Base-by-base conservation (phyloP, 352 stramenopile species). In the Blastocystis sp. region DNA sequence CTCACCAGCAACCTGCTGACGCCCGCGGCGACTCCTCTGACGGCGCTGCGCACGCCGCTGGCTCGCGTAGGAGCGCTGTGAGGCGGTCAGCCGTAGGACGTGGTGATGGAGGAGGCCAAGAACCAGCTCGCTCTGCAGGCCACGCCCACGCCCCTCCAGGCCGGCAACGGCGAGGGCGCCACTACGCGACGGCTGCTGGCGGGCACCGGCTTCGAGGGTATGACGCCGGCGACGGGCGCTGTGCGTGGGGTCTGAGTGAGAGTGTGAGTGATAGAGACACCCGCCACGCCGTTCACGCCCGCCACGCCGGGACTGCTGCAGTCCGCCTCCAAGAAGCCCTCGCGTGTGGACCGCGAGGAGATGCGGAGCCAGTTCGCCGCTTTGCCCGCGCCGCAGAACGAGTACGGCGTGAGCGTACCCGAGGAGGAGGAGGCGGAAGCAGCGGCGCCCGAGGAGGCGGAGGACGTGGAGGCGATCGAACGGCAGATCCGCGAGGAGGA, bases 51-150 rank as follows among this genome's bases (percentile, higher is more conserved):
- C 40, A 87, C 57, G 21, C 59, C 77, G 42, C 60, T 80, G 10
- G 38, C 9, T n/a, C 43, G n/a, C 9, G 82, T 61, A 54, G 59
- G 40, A 63, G 28, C 40, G 48, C 10, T 28, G 92, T 9, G 90
- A 91, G n/a, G 89, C 93, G 24, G 92, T 96, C 81, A 77, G 43
- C 6, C 42, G 34, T 81, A 81, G 71, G 94, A 98, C 87, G 92
- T 94, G 45, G 96, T 98, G 87, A 94, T 97, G 92, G 92, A 98
- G 89, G 95, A 98, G 91, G 97, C 97, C 3, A 93, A 93, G 3
- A 98, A 99, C 90, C 91, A 98, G 63, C 90, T 94, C 1, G 92
- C 92, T 45, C 93, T 98, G 90, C 92, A 93, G 52, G 11, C 17
- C 9, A 40, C 42, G 54, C 71, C 71, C 14, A 81, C 71, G 28